phyloP scores from a whole-genome alignment of 1,139 yeast species.

The Groenewaldozyma auringiensis region DNA sequence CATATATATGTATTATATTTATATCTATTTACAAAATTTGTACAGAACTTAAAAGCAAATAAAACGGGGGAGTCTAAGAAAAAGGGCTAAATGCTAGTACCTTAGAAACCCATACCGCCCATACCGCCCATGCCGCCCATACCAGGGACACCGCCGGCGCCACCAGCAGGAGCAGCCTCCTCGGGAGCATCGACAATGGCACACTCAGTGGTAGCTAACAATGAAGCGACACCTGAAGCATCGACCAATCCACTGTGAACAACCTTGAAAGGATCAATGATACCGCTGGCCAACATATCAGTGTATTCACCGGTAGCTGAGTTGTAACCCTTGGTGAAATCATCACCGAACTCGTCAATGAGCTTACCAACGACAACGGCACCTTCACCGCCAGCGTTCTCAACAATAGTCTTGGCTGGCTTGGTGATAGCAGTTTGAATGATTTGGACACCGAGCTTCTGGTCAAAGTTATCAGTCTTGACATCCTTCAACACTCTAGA shows the following conservation, averaged over 20 bases:
- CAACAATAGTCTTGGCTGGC: conserved; percentile 96
- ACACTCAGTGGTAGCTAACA: conserved; percentile 97
- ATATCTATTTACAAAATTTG: background rate
- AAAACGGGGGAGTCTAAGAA: too few species aligned
- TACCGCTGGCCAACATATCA: conserved; percentile 96
- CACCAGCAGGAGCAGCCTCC: conserved; percentile 65
- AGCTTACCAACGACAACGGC: conserved; percentile 95
- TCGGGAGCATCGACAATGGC: conserved; percentile 97
- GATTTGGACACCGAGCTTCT: conserved; percentile 94
- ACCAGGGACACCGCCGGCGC: conserved; percentile 41
- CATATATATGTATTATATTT: too few species aligned
- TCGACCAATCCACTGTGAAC: conserved; percentile 96
- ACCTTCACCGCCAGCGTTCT: conserved; percentile 98
- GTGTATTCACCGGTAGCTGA: conserved; percentile 91
- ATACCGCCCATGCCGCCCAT: conserved; percentile 53
- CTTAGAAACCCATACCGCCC: too few species aligned
- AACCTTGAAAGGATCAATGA: conserved; percentile 98
- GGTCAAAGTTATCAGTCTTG: conserved; percentile 89
- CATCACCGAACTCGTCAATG: conserved; percentile 68
- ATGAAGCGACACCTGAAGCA: conserved; percentile 96
- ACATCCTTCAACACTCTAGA: conserved; percentile 72
- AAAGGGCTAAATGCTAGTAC: too few species aligned
- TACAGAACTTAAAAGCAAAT: too few species aligned
- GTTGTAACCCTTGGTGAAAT: conserved; percentile 90
- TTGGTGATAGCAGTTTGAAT: conserved; percentile 92